These are phyloP conservation scores for Coemansia sp. DNA, from an alignment of 192 early-diverging fungal genomes.

Conservation along the genomic window DNA sequence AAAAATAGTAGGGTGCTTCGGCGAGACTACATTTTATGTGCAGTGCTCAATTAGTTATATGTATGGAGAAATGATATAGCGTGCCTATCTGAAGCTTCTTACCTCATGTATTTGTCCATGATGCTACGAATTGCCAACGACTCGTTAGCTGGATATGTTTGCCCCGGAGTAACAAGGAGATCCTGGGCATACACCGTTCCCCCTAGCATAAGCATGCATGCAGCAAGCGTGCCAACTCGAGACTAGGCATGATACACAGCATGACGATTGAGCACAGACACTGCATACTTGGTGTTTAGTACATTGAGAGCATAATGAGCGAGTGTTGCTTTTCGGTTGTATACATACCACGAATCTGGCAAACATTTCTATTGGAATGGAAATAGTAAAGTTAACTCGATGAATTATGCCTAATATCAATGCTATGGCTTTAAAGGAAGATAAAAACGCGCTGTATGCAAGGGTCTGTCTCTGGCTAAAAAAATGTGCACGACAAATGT, in stretches of 20 bases:
- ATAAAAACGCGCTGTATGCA: background rate
- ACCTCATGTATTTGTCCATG: constrained; percentile 58
- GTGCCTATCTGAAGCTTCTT: background rate
- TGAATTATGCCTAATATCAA: background rate
- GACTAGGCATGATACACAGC: background rate
- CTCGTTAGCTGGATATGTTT: constrained; percentile 39
- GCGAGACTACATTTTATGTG: constrained; percentile 30
- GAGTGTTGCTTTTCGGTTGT: background rate
- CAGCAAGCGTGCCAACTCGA: background rate
- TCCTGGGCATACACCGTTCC: constrained; percentile 22
- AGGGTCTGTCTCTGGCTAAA: background rate
- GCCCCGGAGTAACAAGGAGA: constrained; percentile 39
- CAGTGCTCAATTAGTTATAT: background rate
- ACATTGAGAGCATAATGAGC: background rate
- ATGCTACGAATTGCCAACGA: constrained; percentile 29
- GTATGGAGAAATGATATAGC: background rate
- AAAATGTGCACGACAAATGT: too few species aligned
- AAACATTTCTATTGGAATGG: background rate
- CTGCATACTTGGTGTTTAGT: background rate
- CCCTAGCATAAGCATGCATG: background rate
- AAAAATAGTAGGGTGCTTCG: constrained; percentile 42
- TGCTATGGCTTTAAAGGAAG: background rate
- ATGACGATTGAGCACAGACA: background rate
- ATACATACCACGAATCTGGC: background rate
- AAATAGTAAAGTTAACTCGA: background rate